Base-by-base conservation (phyloP, 768 basidiomycete genomes). In the Boletellus sp. region DNA sequence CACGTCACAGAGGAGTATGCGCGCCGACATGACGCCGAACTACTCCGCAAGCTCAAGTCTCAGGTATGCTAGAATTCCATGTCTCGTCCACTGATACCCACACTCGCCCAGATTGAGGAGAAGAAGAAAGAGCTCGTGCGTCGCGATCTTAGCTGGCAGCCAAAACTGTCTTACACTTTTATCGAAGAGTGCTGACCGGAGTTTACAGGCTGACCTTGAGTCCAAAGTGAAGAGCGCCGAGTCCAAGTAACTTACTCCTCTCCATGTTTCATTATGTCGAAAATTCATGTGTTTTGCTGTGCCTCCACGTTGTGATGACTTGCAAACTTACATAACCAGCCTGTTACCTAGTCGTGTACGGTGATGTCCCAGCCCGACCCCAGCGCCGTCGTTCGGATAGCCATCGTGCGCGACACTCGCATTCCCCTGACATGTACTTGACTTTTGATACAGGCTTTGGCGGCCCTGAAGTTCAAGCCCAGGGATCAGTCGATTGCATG, bases 1-100 rank as follows among this genome's bases (percentile, higher is more conserved):
- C 52, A 17, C 17, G 45, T 19, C 41, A 32, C 55, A 89, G 87
- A 86, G 50, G 77, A 86, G 69, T 88, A 82, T 55, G 73, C 77
- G 41, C 81, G 77, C 48, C 65, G 71, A 51, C 82, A 82, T 48
- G 87, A 88, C 50, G 59, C 66, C 12, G 78, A 76, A 57, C 74
- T 80, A 47, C 60, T 89, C 36, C 68, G 72, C 59, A 87, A 86
- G 68, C 64, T 89, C 65, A 78, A 63, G 70, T 70, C 66, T 15
- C 57, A 78, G 73, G 87, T 85, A 49, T 20, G 78, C 59, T 15
- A 0, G 33, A 31, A 11, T 12, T 24, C 1, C 33, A 22, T 33
- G 20, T 20, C 2, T 19, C 5, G 12, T 6, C 8, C 7, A 13
- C n/a, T 20, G 12, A 42, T 23, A 16, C 24, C 50, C 33, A 53